phyloP scores from a whole-genome alignment of 129 eudicot genomes.

The Artemisia tridentata region DNA sequence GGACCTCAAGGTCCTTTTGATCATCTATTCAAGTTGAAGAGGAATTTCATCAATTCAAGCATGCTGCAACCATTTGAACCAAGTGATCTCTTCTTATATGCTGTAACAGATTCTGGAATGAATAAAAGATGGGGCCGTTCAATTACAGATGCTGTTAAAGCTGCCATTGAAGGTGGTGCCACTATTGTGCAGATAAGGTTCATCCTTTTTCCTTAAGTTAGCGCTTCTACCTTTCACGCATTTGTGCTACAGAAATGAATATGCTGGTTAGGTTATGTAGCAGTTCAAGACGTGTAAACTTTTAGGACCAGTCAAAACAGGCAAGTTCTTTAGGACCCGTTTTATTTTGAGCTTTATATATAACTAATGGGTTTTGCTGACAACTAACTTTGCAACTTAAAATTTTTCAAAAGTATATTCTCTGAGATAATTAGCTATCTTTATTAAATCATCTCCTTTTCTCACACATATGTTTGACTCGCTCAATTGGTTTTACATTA shows the following conservation, averaged over 20 bases:
- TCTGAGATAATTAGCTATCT: no score
- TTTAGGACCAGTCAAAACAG: no score
- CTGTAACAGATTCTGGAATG: slow-evolving; percentile 93
- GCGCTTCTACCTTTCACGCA: background rate
- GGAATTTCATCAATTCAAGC: slow-evolving; percentile 26
- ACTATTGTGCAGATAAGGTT: slow-evolving; percentile 88
- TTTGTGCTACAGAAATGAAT: background rate
- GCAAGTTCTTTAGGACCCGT: no score
- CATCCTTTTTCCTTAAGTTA: background rate
- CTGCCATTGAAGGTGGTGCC: slow-evolving; percentile 95
- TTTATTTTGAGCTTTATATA: no score
- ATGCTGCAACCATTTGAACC: slow-evolving; percentile 51
- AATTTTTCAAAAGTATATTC: no score
- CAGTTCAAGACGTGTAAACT: no score
- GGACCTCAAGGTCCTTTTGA: slow-evolving; percentile 94
- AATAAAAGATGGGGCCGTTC: slow-evolving; percentile 86
- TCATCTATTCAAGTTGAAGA: slow-evolving; percentile 68
- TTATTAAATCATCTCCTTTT: no score
- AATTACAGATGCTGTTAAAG: slow-evolving; percentile 75
- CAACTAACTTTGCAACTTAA: no score
- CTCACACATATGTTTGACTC: no score
- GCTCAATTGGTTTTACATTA: no score
- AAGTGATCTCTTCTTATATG: slow-evolving; percentile 69
- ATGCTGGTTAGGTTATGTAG: no score
- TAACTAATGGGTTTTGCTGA: no score